Percentiles rank a stretch among this genome's conserved stretches.
phyloP scores from a whole-genome alignment of 1,284 basidiomycete genomes.

The Peniophora sp. region DNA sequence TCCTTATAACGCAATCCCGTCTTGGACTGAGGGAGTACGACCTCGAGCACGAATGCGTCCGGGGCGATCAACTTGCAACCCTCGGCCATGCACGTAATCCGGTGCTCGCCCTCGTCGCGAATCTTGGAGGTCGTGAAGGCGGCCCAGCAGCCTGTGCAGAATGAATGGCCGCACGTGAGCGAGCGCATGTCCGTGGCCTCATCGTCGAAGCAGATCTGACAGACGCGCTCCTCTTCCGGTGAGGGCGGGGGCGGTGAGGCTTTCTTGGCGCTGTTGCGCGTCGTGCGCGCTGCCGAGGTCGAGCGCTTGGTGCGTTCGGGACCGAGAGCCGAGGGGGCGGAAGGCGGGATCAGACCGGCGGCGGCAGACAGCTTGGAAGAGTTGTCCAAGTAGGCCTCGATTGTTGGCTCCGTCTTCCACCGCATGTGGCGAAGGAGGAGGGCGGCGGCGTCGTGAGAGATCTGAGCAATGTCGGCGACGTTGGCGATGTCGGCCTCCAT shows the following conservation, averaged over 20 bases:
- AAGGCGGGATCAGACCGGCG: conserved; percentile 45
- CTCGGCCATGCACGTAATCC: conserved; percentile 91
- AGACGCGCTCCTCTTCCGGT: conserved; percentile 55
- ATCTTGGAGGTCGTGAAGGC: conserved; percentile 85
- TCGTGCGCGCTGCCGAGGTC: conserved; percentile 27
- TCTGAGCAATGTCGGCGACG: conserved; percentile 62
- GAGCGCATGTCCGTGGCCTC: conserved; percentile 52
- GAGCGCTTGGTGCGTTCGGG: conserved; percentile 23
- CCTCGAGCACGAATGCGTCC: conserved; percentile 49
- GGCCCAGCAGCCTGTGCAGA: conserved; percentile 84
- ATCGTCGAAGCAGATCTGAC: conserved; percentile 89
- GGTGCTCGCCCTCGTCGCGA: conserved; percentile 82
- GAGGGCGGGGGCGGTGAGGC: conserved; percentile 21
- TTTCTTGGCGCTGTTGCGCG: conserved; percentile 25
- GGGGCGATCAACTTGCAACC: conserved; percentile 76
- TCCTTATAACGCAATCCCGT: conserved; percentile 72
- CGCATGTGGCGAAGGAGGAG: conserved; percentile 79
- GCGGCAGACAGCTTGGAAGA: conserved; percentile 60
- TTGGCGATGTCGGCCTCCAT: conserved; percentile 78
- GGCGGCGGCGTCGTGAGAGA: conserved; percentile 43
- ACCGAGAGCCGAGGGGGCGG: conserved; percentile 16
- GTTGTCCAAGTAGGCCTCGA: conserved; percentile 92
- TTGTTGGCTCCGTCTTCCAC: conserved; percentile 97
- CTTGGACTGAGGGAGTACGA: conserved; percentile 32
- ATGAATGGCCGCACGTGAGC: conserved; percentile 74